A percentile compares a stretch with the other conserved stretches of the same genome.
phyloP scores from a whole-genome alignment of 768 basidiomycete genomes.

The Pisolithus albus region DNA sequence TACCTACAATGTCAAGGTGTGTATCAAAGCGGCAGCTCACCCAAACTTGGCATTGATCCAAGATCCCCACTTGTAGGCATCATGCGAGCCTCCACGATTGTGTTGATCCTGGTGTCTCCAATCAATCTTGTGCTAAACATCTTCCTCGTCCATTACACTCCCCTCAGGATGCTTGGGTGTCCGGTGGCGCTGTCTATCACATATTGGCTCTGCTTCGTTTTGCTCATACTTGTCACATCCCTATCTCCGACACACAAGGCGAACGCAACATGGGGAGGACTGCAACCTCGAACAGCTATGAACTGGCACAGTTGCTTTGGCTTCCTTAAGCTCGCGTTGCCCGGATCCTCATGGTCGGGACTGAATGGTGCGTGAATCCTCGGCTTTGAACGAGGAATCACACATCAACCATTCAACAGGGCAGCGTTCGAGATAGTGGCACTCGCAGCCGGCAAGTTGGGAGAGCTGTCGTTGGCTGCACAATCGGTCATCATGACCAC shows the following conservation, averaged over 20 bases:
- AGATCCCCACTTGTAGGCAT: constrained; percentile 43
- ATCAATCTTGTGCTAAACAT: constrained; percentile 59
- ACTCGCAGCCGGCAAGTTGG: constrained; percentile 65
- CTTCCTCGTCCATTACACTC: constrained; percentile 54
- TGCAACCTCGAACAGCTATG: constrained; percentile 40
- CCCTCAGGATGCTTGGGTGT: constrained; percentile 58
- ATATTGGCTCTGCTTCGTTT: constrained; percentile 60
- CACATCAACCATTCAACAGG: constrained; percentile 34
- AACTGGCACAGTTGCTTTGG: constrained; percentile 42
- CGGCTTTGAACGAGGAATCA: background rate
- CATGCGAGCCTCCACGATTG: constrained; percentile 62
- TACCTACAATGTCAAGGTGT: constrained; percentile 75
- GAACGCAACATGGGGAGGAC: constrained; percentile 61
- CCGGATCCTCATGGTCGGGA: constrained; percentile 73
- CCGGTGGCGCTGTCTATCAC: constrained; percentile 61
- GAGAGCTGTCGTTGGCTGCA: constrained; percentile 59
- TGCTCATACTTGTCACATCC: constrained; percentile 44
- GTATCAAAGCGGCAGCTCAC: constrained; percentile 5
- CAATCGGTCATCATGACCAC: constrained; percentile 78
- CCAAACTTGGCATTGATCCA: background rate
- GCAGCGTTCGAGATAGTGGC: constrained; percentile 80
- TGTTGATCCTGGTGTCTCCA: constrained; percentile 58
- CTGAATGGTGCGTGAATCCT: constrained; percentile 54
- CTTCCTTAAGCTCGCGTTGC: constrained; percentile 65
- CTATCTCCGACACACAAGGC: constrained; percentile 45